phyloP scores from a whole-genome alignment of 129 eudicot genomes.

The Centrapalus pauciflorus region DNA sequence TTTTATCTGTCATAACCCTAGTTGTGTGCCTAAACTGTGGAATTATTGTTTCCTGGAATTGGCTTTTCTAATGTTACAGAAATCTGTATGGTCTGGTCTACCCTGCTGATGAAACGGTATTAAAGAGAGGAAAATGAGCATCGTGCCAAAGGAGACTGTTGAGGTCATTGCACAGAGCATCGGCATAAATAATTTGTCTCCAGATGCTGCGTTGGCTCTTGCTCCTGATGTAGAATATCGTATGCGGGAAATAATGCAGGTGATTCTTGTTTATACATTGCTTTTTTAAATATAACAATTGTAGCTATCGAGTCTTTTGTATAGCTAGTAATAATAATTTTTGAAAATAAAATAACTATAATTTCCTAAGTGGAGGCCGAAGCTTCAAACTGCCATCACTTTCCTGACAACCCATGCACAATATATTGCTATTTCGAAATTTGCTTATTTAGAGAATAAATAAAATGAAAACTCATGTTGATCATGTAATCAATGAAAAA shows the following conservation, averaged over 20 bases:
- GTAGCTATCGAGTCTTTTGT: not conserved
- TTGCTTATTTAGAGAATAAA: not conserved
- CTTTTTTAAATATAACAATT: not conserved
- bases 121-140: conserved; percentile 45
- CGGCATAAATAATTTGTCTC: conserved; percentile 56
- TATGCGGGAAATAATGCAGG: conserved; percentile 79
- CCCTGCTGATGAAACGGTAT: conserved; percentile 8
- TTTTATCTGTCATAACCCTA: not conserved
- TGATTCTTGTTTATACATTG: conserved; percentile 5
- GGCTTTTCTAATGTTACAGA: conserved; percentile 7
- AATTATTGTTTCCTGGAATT: not conserved
- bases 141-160: conserved; percentile 64
- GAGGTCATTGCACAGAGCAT: conserved; percentile 71
- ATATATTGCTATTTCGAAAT: not conserved
- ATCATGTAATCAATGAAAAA: not conserved
- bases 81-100: not conserved
- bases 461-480: not conserved
- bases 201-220: conserved; percentile 63
- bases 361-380: not conserved
- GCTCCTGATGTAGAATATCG: conserved; percentile 82
- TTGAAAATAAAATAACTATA: not conserved
- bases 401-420: not conserved
- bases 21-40: not conserved
- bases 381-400: not conserved
- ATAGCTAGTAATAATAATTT: not conserved